Evolutionary conservation across 441 rosid species (phyloP).

Genomic region (Bruguiera hainesii): DNA sequence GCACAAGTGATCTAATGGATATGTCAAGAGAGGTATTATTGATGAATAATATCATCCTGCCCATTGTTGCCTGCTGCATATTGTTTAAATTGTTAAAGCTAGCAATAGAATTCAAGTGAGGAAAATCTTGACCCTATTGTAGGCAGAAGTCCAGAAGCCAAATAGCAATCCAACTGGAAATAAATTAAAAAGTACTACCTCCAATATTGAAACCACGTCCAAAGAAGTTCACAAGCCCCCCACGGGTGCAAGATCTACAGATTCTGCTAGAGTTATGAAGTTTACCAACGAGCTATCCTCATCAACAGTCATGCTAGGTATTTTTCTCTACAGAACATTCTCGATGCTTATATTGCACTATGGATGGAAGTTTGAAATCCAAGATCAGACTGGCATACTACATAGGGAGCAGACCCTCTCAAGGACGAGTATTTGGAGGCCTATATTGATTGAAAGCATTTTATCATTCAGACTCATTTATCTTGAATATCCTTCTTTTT

Average conservation of each 20-base stretch:
- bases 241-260: constrained; percentile 80
- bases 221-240: constrained; percentile 53
- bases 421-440: too few relatives aligned
- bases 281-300: constrained; percentile 77
- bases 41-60: constrained; percentile 2
- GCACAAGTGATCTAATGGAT: constrained; percentile 51
- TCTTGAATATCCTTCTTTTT: background rate
- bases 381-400: too few relatives aligned
- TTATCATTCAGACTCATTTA: too few relatives aligned
- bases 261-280: constrained; percentile 80
- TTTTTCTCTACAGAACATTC: constrained; percentile 12
- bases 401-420: too few relatives aligned
- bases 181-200: constrained; percentile 48
- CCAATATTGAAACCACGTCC: constrained; percentile 40
- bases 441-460: too few relatives aligned
- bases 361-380: too few relatives aligned
- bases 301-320: constrained; percentile 80
- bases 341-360: too few relatives aligned
- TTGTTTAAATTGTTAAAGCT: constrained; percentile 1
- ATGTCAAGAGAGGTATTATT: constrained; percentile 47
- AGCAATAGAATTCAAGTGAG: constrained; percentile 4
- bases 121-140: constrained; percentile 18
- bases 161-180: constrained; percentile 35
- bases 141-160: constrained; percentile 56
- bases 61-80: background rate